A percentile compares a stretch with the other conserved stretches of the same genome.
phyloP scores from a whole-genome alignment of 108 stramenopile species.

The Nitzschia sp. region DNA sequence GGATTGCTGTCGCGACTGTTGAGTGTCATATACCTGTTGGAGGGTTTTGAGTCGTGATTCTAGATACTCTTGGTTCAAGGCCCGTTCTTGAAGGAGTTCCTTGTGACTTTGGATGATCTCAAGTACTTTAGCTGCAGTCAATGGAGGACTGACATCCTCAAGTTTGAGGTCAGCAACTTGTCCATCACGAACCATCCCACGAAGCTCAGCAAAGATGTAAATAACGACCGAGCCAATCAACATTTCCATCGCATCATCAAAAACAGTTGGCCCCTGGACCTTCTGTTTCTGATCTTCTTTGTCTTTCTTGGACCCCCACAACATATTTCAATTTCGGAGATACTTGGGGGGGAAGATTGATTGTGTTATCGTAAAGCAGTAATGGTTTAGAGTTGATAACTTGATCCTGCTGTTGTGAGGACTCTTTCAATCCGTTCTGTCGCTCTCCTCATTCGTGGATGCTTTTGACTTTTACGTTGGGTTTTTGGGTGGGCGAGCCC shows the following conservation, averaged over 20 bases:
- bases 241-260: conserved; percentile 51
- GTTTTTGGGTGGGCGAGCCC: too few species aligned
- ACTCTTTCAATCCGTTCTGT: too few species aligned
- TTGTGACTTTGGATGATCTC: conserved; percentile 35
- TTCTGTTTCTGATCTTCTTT: too few species aligned
- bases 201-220: conserved; percentile 55
- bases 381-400: too few species aligned
- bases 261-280: conserved; percentile 12
- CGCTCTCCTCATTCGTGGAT: too few species aligned
- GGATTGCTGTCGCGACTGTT: neutral
- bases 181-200: conserved; percentile 48
- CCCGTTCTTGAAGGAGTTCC: conserved; percentile 36
- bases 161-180: conserved; percentile 17
- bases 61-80: conserved; percentile 45
- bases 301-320: too few species aligned
- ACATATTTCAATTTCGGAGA: too few species aligned
- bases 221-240: conserved; percentile 43
- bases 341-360: too few species aligned
- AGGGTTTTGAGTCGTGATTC: conserved; percentile 38
- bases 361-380: too few species aligned
- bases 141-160: conserved; percentile 38
- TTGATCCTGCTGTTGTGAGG: too few species aligned
- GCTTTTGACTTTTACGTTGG: too few species aligned
- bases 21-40: conserved; percentile 8
- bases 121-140: conserved; percentile 37